A percentile compares a stretch with the other conserved stretches of the same genome.
Conservation (phyloP, 2,329 filamentous ascomycete genomes). For the Verticillium tricorpus region DNA sequence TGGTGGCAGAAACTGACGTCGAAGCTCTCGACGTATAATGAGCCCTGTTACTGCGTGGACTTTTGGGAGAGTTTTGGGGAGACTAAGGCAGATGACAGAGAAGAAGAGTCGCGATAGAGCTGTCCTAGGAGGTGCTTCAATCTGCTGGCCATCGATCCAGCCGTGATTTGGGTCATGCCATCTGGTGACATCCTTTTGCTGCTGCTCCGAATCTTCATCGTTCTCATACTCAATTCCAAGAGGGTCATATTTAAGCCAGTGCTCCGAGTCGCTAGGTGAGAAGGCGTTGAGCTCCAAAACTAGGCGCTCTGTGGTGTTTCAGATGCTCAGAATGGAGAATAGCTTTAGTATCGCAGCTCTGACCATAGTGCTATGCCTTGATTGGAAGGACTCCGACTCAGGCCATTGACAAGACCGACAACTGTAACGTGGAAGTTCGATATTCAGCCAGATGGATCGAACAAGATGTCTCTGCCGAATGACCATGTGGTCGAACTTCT, state of each 20-base stretch:
- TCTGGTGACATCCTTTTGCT: neutral
- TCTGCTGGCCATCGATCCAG: conserved; percentile 10
- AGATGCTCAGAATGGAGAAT: no score
- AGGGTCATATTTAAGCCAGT: conserved; percentile 9
- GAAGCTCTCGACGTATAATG: no score
- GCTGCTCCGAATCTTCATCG: neutral
- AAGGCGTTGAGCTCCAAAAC: conserved; percentile 8
- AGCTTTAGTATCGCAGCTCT: no score
- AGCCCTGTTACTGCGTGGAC: no score
- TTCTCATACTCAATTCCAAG: conserved; percentile 1
- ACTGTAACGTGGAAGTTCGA: conserved; percentile 12
- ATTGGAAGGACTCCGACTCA: conserved; percentile 1
- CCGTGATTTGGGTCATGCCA: conserved; percentile 12
- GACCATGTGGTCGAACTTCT: no score
- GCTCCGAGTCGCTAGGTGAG: conserved; percentile 12
- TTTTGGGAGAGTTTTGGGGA: no score
- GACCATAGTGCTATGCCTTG: no score
- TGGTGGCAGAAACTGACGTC: no score
- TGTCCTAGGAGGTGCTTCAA: neutral
- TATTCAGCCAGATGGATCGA: conserved; percentile 5
- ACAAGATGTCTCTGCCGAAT: neutral
- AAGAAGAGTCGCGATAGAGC: no score
- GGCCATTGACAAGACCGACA: conserved; percentile 9
- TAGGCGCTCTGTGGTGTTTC: no score
- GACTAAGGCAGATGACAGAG: no score